Base-by-base conservation (phyloP, 2,329 filamentous ascomycete species). In the Diplodia intermedia region DNA sequence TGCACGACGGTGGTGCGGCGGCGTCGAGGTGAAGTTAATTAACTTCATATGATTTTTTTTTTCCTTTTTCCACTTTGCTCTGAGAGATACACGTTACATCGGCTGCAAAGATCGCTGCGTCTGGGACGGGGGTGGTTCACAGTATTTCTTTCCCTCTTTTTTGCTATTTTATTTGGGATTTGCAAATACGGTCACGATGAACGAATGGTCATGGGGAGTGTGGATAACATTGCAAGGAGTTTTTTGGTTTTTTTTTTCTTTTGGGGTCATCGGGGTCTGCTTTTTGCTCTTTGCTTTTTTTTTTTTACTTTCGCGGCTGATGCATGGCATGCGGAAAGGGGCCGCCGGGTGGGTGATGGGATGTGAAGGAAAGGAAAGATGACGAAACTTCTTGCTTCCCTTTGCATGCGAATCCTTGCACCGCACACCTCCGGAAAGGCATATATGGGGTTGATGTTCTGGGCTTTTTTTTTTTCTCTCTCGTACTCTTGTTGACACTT, bases 111-210 rank as follows among this genome's bases (percentile, higher is more conserved):
- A 23, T 23, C 23, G 23, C 7, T 47, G 23, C 55, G 38, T 60
- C 20, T 29, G 38, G 20, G 38, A 47, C 20, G 14, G 50, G 1
- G 23, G 23, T n/a, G 23, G 14, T 12, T 26, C n/a, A 43, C 38
- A 49, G 56, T 40, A 18, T 57, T 7, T 23, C 49, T 57, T 7
- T 23, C 49, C 23, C 38, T 61, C 47, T 63, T 47, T 47, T 63
- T 11, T 52, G 23, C 15, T 36, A 3, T 49, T 18, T 49, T 18
- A 11, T n/a, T 49, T 18, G n/a, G n/a, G n/a, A 3, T n/a, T 5
- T 33, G 31, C 18, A 18, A 9, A 49, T n/a, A 63, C 60, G 60
- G 43, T 63, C 9, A 63, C 60, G 60, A 63, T 63, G 9, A 63
- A 18, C 43, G 50, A 31, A 63, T 33, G 38, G 23, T 38, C n/a